These are phyloP conservation scores for Botrytis fragariae DNA, from an alignment of 2,329 filamentous ascomycete species.

Conservation along the genomic window DNA sequence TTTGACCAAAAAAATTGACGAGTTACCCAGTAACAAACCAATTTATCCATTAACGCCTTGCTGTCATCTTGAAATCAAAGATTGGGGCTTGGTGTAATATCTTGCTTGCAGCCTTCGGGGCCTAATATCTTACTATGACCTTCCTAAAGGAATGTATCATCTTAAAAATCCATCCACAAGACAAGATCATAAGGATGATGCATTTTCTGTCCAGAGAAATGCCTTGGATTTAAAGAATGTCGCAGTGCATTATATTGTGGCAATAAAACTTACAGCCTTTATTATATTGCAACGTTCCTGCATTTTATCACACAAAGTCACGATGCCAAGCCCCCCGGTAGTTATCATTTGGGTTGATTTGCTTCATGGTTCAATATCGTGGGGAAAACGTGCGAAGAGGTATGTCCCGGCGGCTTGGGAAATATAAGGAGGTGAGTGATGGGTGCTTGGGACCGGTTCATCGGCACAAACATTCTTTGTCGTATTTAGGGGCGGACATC, in stretches of 20 bases:
- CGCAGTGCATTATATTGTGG: not conserved
- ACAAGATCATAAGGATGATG: not conserved
- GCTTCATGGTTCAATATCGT: not conserved
- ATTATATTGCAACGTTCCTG: not conserved
- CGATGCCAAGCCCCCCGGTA: not conserved
- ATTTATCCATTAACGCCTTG: not conserved
- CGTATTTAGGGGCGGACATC: not conserved
- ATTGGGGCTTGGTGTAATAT: not conserved
- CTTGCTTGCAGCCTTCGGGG: not conserved
- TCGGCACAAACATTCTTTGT: not conserved
- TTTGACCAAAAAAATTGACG: not conserved
- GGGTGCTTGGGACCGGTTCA: not conserved
- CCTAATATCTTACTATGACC: not conserved
- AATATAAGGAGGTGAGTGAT: not conserved
- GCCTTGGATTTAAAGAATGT: not conserved
- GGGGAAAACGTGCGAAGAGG: constrained; percentile 3
- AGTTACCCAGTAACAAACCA: not conserved
- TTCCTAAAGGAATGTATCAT: not conserved
- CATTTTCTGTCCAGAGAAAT: not conserved
- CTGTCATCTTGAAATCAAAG: not conserved
- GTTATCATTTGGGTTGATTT: not conserved
- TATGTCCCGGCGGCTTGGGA: not conserved
- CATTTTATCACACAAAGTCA: not conserved
- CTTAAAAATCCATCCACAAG: not conserved
- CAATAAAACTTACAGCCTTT: not conserved